phyloP scores from a whole-genome alignment of 2,329 filamentous ascomycete species.

The Metarhizium robertsii region DNA sequence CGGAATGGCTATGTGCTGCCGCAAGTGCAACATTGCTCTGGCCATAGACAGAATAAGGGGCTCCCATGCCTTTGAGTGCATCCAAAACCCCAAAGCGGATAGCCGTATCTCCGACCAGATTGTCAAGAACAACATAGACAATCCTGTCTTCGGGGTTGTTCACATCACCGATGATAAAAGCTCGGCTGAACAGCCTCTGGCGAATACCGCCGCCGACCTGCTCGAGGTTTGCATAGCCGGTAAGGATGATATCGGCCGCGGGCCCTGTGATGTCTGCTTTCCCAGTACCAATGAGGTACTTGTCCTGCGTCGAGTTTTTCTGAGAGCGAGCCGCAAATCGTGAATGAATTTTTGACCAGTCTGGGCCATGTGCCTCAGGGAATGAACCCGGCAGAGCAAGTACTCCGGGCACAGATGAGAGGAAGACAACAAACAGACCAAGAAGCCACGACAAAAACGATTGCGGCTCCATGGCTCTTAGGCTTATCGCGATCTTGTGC shows the following conservation, averaged over 20 bases:
- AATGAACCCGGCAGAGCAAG: not conserved
- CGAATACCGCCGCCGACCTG: conserved; percentile 78
- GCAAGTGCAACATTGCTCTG: conserved; percentile 80
- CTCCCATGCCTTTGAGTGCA: conserved; percentile 58
- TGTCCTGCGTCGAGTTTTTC: conserved; percentile 13
- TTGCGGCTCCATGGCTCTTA: not conserved
- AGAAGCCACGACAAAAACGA: not conserved
- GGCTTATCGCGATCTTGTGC: not conserved
- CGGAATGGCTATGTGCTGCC: conserved; percentile 87
- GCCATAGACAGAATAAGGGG: conserved; percentile 64
- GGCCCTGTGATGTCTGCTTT: conserved; percentile 58
- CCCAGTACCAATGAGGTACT: conserved; percentile 46
- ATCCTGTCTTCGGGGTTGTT: conserved; percentile 61
- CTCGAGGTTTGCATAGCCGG: conserved; percentile 77
- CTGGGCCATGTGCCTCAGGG: not conserved
- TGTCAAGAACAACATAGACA: conserved; percentile 81
- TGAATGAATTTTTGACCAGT: not conserved
- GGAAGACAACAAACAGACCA: not conserved
- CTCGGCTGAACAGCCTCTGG: conserved; percentile 79
- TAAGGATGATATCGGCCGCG: conserved; percentile 82
- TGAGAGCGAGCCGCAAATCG: not conserved
- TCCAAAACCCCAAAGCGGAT: conserved; percentile 80
- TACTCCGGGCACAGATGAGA: not conserved
- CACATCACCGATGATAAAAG: conserved; percentile 74
- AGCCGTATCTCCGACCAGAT: conserved; percentile 80